Conservation (phyloP, 2,329 filamentous ascomycete genomes). For the Rutstroemia sp. region DNA sequence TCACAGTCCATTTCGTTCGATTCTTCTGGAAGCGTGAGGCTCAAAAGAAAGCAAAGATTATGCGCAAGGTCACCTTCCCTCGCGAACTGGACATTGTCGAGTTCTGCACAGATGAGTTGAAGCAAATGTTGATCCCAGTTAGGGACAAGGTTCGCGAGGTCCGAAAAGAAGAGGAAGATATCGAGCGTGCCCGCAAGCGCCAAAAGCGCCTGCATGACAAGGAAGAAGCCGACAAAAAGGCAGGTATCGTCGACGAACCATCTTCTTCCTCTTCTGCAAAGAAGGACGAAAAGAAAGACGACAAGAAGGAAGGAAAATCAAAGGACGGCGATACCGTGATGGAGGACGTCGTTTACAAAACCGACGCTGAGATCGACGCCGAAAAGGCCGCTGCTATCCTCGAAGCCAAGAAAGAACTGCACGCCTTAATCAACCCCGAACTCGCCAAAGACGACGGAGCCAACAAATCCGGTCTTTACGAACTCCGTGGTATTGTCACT, state of each 20-base stretch:
- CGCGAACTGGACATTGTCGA: constrained; percentile 88
- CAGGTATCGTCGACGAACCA: constrained; percentile 38
- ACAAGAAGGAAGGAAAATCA: constrained; percentile 32
- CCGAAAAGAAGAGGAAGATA: constrained; percentile 88
- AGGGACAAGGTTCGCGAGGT: constrained; percentile 94
- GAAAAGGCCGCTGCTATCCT: constrained; percentile 71
- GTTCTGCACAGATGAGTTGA: constrained; percentile 88
- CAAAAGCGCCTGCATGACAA: constrained; percentile 61
- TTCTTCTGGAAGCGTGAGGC: constrained; percentile 97
- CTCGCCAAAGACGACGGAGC: constrained; percentile 71
- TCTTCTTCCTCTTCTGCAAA: constrained; percentile 35
- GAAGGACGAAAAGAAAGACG: constrained; percentile 35
- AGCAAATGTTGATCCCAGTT: constrained; percentile 77
- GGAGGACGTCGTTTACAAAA: constrained; percentile 62
- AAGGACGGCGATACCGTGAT: constrained; percentile 67
- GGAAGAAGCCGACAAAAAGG: constrained; percentile 40
- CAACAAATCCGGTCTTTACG: constrained; percentile 92
- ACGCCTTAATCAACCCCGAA: constrained; percentile 66
- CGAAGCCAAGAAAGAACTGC: constrained; percentile 80
- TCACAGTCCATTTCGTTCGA: constrained; percentile 94
- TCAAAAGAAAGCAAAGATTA: constrained; percentile 98
- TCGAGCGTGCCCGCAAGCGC: constrained; percentile 84
- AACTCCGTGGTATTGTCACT: constrained; percentile 87
- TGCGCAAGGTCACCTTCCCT: constrained; percentile 97
- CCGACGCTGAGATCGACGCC: constrained; percentile 84